These are phyloP conservation scores for Notholithocarpus densiflorus DNA, from an alignment of 306 rosid species.

Conservation along the genomic window DNA sequence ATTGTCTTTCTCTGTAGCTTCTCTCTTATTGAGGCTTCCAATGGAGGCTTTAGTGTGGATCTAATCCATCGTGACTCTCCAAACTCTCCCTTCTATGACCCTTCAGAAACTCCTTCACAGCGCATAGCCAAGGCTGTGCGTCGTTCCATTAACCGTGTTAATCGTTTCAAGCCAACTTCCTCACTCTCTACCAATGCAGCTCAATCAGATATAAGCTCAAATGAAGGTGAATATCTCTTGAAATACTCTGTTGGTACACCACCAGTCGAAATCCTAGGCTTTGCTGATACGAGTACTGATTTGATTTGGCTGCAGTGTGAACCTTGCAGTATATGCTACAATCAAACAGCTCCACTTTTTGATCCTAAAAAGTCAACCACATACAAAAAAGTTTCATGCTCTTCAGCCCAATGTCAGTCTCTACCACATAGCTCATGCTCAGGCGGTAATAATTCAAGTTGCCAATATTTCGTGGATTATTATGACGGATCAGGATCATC, in stretches of 20 bases:
- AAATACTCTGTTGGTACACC: slow-evolving; percentile 50
- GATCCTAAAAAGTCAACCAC: slow-evolving; percentile 32
- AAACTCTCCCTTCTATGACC: background rate
- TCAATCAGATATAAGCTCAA: background rate
- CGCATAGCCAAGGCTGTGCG: background rate
- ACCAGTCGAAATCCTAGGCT: slow-evolving; percentile 22
- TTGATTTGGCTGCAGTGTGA: slow-evolving; percentile 54
- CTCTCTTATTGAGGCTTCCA: background rate
- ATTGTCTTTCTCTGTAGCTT: background rate
- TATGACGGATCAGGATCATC: no score
- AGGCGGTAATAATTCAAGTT: no score
- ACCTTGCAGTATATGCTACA: slow-evolving; percentile 43
- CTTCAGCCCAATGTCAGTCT: no score
- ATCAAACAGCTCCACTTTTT: slow-evolving; percentile 38
- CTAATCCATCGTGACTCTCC: slow-evolving; percentile 9
- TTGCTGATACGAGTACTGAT: slow-evolving; percentile 56
- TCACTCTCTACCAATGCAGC: background rate
- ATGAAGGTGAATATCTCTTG: slow-evolving; percentile 42
- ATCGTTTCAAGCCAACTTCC: background rate
- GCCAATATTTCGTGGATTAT: no score
- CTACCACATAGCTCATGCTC: no score
- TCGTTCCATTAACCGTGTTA: slow-evolving; percentile 9
- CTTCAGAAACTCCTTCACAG: background rate
- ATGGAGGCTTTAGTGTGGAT: slow-evolving; percentile 22
- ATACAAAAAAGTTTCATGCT: no score